phyloP scores from a whole-genome alignment of 2,329 filamentous ascomycete species.

The Colletotrichum echinochloae region DNA sequence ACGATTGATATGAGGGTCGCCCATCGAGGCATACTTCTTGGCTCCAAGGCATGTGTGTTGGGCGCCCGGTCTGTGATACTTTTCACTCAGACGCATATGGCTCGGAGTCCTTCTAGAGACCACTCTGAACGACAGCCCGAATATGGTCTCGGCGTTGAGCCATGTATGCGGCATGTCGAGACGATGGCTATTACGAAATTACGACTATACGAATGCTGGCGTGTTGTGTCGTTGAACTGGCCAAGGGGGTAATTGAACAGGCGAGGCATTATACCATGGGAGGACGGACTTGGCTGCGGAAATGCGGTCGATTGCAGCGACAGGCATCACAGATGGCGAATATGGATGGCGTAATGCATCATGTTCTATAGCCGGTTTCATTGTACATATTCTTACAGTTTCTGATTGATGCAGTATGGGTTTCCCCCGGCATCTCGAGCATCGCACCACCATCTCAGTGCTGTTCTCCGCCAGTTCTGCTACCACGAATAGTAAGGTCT shows the following conservation, averaged over 20 bases:
- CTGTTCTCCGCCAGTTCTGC: slow-evolving; percentile 19
- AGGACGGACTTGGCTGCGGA: not conserved
- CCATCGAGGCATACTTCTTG: not conserved
- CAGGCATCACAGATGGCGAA: not conserved
- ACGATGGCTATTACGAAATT: slow-evolving; percentile 18
- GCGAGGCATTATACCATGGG: slow-evolving; percentile 13
- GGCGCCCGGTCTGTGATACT: not conserved
- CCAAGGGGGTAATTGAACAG: not conserved
- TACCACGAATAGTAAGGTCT: slow-evolving; percentile 95
- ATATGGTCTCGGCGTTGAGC: not conserved
- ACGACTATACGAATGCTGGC: slow-evolving; percentile 32
- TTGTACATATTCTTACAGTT: slow-evolving; percentile 40
- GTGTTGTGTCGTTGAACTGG: not conserved
- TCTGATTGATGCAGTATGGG: slow-evolving; percentile 17
- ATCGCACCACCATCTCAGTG: not conserved
- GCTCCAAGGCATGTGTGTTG: not conserved
- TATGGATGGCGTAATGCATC: slow-evolving; percentile 24
- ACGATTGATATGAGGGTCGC: slow-evolving; percentile 50
- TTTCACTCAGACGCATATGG: not conserved
- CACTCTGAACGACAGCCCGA: not conserved
- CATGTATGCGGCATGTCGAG: not conserved
- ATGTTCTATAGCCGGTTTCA: slow-evolving; percentile 23
- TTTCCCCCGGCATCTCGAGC: not conserved
- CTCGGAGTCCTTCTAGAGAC: not conserved
- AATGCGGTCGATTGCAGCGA: not conserved